Base-by-base conservation (phyloP, 2,329 filamentous ascomycete genomes). In the Triangularia verruculosa region DNA sequence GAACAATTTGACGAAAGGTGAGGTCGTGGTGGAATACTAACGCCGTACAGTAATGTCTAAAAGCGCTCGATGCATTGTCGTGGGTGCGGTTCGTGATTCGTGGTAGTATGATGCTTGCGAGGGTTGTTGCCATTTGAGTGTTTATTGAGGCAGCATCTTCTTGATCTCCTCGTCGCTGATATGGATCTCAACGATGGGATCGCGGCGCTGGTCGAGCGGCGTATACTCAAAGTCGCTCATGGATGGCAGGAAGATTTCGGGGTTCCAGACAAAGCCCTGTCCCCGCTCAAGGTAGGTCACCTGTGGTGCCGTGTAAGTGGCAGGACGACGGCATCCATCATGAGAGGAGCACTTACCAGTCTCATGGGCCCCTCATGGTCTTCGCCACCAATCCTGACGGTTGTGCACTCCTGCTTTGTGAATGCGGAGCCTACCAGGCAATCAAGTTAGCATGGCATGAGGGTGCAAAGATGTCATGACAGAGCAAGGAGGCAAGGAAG, bases 241-340 rank as follows among this genome's bases (percentile, higher is more conserved):
- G 7, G 89, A 91, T 1, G 90, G 90, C 1, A 93, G 83, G 77
- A 93, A 93, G 75, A 93, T 91, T 74, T 93, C 90, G 75, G 90
- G 90, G 75, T 93, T 93, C 90, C 90, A 94, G 66, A 88, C 86
- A 72, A 92, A 94, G 63, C 90, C 90, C 77, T 94, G 90, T 72
- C 87, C 90, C 5, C 88, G 89, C 66, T 90, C 88, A 58, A 93
- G 86, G 74, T 92, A 94, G 22, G 89, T 91, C 68, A 93, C 92
- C 89, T 92, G 69, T 61, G 32, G 6, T 47, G 39, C 56, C 25
- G 66, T 27, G 54, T 62, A 47, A 68, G 43, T 24, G 43, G 51
- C 9, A 60, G 51, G 20, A 13, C 28, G 55, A 12, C 13, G 15
- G 24, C 47, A 57, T 20, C 32, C 32, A 34, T 2, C 8, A 34